These are phyloP conservation scores for Borovskyia barvae DNA, from an alignment of 208 protist genomes.

Conservation along the genomic window DNA sequence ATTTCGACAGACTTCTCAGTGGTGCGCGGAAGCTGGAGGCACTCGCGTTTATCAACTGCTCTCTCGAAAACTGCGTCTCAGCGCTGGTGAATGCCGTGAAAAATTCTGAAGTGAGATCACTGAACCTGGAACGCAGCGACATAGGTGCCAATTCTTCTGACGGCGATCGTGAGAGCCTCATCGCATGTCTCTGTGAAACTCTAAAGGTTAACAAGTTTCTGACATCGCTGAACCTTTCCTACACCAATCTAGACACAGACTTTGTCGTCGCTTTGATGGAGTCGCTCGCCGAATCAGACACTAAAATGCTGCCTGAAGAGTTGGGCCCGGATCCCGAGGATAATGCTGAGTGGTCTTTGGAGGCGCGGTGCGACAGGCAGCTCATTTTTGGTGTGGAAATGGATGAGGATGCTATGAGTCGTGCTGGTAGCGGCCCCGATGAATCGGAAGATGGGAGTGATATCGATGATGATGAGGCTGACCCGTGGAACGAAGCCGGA, in stretches of 20 bases:
- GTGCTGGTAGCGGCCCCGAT: too few species aligned
- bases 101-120: slow-evolving; percentile 14
- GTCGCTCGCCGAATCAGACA: slow-evolving; percentile 62
- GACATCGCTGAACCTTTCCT: slow-evolving; percentile 44
- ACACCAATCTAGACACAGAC: slow-evolving; percentile 47
- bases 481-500: not conserved
- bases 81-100: slow-evolving; percentile 22
- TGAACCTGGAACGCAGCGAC: slow-evolving; percentile 57
- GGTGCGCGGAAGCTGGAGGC: slow-evolving; percentile 6
- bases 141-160: slow-evolving; percentile 36
- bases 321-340: slow-evolving; percentile 25
- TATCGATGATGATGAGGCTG: not conserved
- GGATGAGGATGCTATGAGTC: not conserved
- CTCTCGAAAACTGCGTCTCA: slow-evolving; percentile 3
- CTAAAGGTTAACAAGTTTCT: slow-evolving; percentile 83
- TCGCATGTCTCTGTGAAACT: slow-evolving; percentile 36
- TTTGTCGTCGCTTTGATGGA: slow-evolving; percentile 28
- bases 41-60: slow-evolving; percentile 8
- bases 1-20: not conserved
- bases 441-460: slow-evolving; percentile 6
- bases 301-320: slow-evolving; percentile 48
- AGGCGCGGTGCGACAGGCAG: too few species aligned
- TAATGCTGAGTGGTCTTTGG: slow-evolving; percentile 13
- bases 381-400: not conserved
- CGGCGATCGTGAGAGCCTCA: slow-evolving; percentile 22